A percentile compares a stretch with the other conserved stretches of the same genome.
phyloP scores from a whole-genome alignment of 495 filamentous ascomycete species.

The Podospora fimiseda region DNA sequence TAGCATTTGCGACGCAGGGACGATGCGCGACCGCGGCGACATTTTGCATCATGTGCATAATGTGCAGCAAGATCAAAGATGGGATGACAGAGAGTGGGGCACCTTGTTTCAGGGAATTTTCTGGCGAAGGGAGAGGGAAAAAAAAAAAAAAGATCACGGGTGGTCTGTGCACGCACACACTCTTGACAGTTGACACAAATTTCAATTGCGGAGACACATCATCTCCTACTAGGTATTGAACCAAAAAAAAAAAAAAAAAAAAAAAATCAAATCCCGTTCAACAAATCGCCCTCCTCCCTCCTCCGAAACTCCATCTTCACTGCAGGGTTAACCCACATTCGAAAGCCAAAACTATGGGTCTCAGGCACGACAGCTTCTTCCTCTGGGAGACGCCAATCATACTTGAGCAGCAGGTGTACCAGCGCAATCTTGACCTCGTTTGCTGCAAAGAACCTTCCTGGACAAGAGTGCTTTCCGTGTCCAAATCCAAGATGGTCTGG shows the following conservation, averaged over 20 bases:
- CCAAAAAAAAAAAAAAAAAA: neutral
- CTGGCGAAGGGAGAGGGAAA: too few species aligned
- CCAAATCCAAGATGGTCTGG: constrained; percentile 34
- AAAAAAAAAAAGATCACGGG: too few species aligned
- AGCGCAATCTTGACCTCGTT: constrained; percentile 34
- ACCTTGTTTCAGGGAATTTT: too few species aligned
- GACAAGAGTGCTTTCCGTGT: constrained; percentile 34
- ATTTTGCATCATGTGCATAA: too few species aligned
- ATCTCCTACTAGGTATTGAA: neutral
- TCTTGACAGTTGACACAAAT: too few species aligned
- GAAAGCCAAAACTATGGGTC: constrained; percentile 6
- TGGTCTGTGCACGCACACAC: too few species aligned
- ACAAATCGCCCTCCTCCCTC: constrained; percentile 10
- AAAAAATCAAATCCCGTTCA: neutral
- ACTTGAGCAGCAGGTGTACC: constrained; percentile 29
- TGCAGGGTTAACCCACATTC: constrained; percentile 7
- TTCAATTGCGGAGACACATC: too few species aligned
- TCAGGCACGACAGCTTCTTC: constrained; percentile 6
- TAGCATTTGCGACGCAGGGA: too few species aligned
- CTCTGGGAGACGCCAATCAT: constrained; percentile 29
- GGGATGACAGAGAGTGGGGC: too few species aligned
- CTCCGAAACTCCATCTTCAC: constrained; percentile 13
- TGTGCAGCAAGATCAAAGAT: too few species aligned
- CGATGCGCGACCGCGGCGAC: too few species aligned
- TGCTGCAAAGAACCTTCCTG: constrained; percentile 39